Conservation (phyloP, 2,329 filamentous ascomycete species). For the Fusarium nisikadoi region DNA sequence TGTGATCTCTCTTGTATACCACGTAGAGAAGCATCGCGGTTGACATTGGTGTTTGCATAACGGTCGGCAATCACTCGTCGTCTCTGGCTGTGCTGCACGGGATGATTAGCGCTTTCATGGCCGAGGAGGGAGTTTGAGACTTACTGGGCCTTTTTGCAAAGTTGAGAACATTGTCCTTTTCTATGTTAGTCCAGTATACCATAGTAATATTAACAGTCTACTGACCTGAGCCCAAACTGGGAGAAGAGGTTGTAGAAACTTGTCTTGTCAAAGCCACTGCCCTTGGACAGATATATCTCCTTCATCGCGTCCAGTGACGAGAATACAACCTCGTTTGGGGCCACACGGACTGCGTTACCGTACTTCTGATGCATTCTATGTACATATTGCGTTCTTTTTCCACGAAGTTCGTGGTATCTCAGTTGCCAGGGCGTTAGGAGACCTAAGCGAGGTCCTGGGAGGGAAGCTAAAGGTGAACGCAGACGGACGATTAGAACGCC, state of each 20-base stretch:
- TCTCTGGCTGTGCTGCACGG: constrained; percentile 19
- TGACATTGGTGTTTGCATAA: constrained; percentile 31
- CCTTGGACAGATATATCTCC: constrained; percentile 27
- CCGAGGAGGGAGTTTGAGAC: accelerated
- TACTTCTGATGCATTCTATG: constrained; percentile 17
- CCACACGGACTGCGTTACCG: constrained; percentile 15
- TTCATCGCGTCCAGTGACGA: constrained; percentile 24
- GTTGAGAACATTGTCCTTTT: constrained; percentile 31
- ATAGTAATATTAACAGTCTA: accelerated
- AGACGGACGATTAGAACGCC: background rate
- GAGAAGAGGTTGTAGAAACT: constrained; percentile 27
- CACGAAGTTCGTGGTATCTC: constrained; percentile 19
- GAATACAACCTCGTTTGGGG: constrained; percentile 30
- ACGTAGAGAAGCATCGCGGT: constrained; percentile 8
- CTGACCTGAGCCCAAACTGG: constrained; percentile 19
- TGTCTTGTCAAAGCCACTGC: constrained; percentile 30
- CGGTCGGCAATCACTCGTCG: constrained; percentile 28
- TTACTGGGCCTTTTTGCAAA: constrained; percentile 15
- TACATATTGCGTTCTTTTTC: constrained; percentile 22
- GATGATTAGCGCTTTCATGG: background rate
- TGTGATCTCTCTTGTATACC: constrained; percentile 24
- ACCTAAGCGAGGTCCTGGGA: constrained; percentile 23
- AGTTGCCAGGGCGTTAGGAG: constrained; percentile 10
- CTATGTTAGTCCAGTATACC: accelerated
- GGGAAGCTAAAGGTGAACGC: constrained; percentile 9